phyloP scores from a whole-genome alignment of 805 yeast species.

The Komagataella pseudopastoris region DNA sequence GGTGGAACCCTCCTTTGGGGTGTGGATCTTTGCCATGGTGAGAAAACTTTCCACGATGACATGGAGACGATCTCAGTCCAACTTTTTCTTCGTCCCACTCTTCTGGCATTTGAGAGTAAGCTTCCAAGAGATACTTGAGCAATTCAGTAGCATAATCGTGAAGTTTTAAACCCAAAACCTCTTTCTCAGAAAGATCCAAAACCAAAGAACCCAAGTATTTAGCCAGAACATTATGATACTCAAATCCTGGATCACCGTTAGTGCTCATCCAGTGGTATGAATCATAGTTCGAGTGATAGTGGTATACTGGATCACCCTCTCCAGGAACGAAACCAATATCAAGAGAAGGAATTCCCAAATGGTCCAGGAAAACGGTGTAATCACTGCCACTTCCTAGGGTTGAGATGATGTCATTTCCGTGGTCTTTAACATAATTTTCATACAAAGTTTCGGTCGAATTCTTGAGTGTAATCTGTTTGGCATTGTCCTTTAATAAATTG shows the following conservation, averaged over 20 bases:
- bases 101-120: slow-evolving; percentile 22
- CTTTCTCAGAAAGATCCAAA: slow-evolving; percentile 32
- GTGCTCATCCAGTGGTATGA: slow-evolving; percentile 58
- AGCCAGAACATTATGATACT: slow-evolving; percentile 37
- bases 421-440: slow-evolving; percentile 20
- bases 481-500: slow-evolving; percentile 26
- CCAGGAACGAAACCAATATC: slow-evolving; percentile 41
- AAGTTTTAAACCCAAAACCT: slow-evolving; percentile 27
- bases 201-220: slow-evolving; percentile 37
- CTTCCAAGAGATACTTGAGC: slow-evolving; percentile 20
- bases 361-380: slow-evolving; percentile 46
- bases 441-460: slow-evolving; percentile 14
- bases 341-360: slow-evolving; percentile 45
- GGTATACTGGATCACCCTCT: slow-evolving; percentile 45
- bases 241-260: slow-evolving; percentile 50
- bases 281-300: slow-evolving; percentile 67
- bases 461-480: slow-evolving; percentile 36
- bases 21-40: not conserved
- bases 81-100: slow-evolving; percentile 18
- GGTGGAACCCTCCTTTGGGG: not conserved
- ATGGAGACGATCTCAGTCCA: slow-evolving; percentile 2
- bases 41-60: not conserved
- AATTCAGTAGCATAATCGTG: slow-evolving; percentile 26
- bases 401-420: slow-evolving; percentile 19
- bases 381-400: slow-evolving; percentile 64